Percentiles rank a stretch among this genome's conserved stretches.
Evolutionary conservation across 495 filamentous ascomycete species (phyloP).

Genomic region (Penicillium verhagenii): DNA sequence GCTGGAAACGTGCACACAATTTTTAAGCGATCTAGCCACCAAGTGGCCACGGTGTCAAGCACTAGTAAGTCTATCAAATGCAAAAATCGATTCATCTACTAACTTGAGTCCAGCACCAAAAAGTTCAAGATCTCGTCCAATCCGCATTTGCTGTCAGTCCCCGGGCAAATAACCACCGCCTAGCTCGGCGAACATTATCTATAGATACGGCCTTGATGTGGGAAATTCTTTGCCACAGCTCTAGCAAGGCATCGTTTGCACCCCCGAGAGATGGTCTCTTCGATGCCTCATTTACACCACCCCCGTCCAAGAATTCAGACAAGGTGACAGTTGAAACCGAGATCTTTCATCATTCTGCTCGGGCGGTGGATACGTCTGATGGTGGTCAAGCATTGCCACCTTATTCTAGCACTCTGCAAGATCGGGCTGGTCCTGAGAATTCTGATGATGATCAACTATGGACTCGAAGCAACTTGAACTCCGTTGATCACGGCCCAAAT

Average conservation of each 20-base stretch:
- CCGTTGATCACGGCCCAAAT: neutral
- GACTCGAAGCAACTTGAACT: neutral
- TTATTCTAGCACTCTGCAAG: constrained; percentile 19
- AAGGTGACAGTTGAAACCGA: constrained; percentile 40
- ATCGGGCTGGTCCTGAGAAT: constrained; percentile 1
- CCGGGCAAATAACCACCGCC: constrained; percentile 26
- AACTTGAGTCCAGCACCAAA: constrained; percentile 29
- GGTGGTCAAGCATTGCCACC: constrained; percentile 37
- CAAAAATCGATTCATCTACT: neutral
- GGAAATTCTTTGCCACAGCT: constrained; percentile 40
- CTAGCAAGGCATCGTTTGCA: constrained; percentile 10
- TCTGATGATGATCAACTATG: constrained; percentile 7
- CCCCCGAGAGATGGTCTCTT: constrained; percentile 24
- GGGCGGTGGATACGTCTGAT: constrained; percentile 40
- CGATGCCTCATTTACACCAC: constrained; percentile 24
- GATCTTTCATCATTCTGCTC: constrained; percentile 37
- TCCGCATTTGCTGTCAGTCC: constrained; percentile 37
- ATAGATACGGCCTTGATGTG: constrained; percentile 45
- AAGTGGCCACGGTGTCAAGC: constrained; percentile 35
- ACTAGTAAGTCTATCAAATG: constrained; percentile 21
- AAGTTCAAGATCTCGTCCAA: constrained; percentile 29
- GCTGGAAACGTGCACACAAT: constrained; percentile 36
- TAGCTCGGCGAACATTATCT: constrained; percentile 38
- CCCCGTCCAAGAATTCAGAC: constrained; percentile 12
- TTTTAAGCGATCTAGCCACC: constrained; percentile 28